Percentiles rank a stretch among this genome's conserved stretches.
Conservation (phyloP, 2,329 filamentous ascomycete genomes). For the Nannizziopsis arthrosporioides region DNA sequence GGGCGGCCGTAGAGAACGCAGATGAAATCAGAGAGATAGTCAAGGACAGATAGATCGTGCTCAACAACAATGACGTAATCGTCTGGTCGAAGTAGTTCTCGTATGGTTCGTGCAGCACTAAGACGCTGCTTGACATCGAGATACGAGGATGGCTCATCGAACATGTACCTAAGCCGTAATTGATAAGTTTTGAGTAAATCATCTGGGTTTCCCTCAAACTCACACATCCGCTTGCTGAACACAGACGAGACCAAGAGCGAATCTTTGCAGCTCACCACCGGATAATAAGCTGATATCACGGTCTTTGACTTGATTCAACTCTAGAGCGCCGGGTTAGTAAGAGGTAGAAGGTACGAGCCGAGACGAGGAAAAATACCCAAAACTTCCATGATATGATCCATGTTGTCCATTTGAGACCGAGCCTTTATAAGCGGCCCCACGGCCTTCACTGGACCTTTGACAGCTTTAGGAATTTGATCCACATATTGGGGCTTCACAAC, state of each 20-base stretch:
- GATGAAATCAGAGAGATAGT: conserved; percentile 97
- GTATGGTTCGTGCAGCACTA: conserved; percentile 81
- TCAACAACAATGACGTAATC: conserved; percentile 98
- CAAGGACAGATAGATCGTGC: conserved; percentile 95
- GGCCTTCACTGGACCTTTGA: conserved; percentile 67
- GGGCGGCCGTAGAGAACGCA: conserved; percentile 94
- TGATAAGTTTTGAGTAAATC: background rate
- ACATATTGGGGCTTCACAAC: conserved; percentile 99
- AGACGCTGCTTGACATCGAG: conserved; percentile 99
- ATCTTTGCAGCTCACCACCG: conserved; percentile 95
- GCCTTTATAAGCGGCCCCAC: conserved; percentile 69
- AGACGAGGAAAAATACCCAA: conserved; percentile 42
- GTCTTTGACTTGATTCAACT: conserved; percentile 79
- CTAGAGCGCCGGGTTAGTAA: conserved; percentile 30
- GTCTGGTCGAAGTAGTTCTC: conserved; percentile 72
- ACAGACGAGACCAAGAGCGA: conserved; percentile 90
- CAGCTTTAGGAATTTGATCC: conserved; percentile 89
- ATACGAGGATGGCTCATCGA: conserved; percentile 97
- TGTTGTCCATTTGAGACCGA: conserved; percentile 64
- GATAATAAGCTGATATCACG: conserved; percentile 84
- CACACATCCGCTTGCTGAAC: conserved; percentile 89
- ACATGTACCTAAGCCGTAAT: conserved; percentile 64
- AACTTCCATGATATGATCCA: conserved; percentile 68
- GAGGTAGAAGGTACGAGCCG: background rate
- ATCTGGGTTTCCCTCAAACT: conserved; percentile 20